Evolutionary conservation across 2,329 filamentous ascomycete genomes (phyloP).

Genomic region (Metarhizium rileyi): DNA sequence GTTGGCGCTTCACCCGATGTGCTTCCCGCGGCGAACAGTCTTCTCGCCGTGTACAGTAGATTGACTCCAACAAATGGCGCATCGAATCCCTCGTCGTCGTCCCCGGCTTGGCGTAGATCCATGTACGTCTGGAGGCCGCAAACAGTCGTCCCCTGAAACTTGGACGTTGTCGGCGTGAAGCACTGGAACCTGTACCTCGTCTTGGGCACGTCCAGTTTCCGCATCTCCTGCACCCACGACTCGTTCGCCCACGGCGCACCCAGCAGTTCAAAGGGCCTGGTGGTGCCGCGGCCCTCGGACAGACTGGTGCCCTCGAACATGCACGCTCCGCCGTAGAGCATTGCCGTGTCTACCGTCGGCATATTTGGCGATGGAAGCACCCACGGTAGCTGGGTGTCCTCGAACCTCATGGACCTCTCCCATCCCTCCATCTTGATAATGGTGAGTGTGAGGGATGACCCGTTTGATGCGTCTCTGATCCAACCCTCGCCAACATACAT

Average conservation of each 20-base stretch:
- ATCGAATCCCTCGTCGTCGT: slow-evolving; percentile 5
- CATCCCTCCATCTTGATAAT: slow-evolving; percentile 8
- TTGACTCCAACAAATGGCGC: slow-evolving; percentile 4
- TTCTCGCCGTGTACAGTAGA: slow-evolving; percentile 8
- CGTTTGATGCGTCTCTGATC: slow-evolving; percentile 6
- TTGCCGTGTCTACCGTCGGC: slow-evolving; percentile 8
- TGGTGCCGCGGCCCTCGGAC: slow-evolving; percentile 9
- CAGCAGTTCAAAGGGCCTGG: slow-evolving; percentile 9
- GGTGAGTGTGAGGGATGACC: not conserved
- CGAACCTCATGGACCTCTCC: slow-evolving; percentile 6
- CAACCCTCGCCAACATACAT: slow-evolving; percentile 9
- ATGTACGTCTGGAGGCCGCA: slow-evolving; percentile 9
- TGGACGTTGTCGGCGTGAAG: slow-evolving; percentile 8
- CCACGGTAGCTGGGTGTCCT: slow-evolving; percentile 8
- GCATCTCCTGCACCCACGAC: slow-evolving; percentile 8
- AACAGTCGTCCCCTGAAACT: slow-evolving; percentile 3
- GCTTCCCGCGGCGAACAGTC: slow-evolving; percentile 4
- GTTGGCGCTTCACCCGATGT: not conserved
- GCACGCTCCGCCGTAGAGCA: slow-evolving; percentile 9
- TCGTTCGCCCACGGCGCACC: slow-evolving; percentile 10
- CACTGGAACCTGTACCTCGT: slow-evolving; percentile 9
- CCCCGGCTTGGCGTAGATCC: not conserved
- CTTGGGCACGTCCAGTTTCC: slow-evolving; percentile 2
- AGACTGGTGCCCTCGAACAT: slow-evolving; percentile 10
- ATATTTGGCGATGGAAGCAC: slow-evolving; percentile 9